A percentile compares a stretch with the other conserved stretches of the same genome.
These are phyloP conservation scores for Myxozyma monticola DNA, from an alignment of 805 yeast species.

Conservation along the genomic window DNA sequence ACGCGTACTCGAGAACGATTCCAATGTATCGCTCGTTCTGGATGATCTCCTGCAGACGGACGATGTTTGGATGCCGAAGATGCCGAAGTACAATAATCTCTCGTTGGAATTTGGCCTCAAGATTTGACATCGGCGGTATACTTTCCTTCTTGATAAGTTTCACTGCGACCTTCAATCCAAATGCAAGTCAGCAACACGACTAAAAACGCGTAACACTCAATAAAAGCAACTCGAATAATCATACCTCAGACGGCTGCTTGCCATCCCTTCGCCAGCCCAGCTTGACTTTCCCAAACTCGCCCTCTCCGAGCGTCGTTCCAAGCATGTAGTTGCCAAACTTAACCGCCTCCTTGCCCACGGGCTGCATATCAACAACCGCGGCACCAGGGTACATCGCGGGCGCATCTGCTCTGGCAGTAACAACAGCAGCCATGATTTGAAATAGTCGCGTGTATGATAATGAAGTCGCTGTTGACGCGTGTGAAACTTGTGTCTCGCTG, in stretches of 20 bases:
- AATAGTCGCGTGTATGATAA: too few relatives aligned
- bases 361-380: conserved; percentile 22
- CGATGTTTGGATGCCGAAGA: conserved; percentile 87
- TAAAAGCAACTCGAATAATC: neutral
- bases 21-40: conserved; percentile 95
- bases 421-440: too few relatives aligned
- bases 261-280: conserved; percentile 93
- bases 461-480: too few relatives aligned
- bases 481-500: too few relatives aligned
- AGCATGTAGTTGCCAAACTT: conserved; percentile 85
- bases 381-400: conserved; percentile 9
- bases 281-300: conserved; percentile 97
- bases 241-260: conserved; percentile 45
- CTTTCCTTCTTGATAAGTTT: conserved; percentile 86
- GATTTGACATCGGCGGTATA: conserved; percentile 80
- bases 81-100: conserved; percentile 89
- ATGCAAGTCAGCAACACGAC: neutral
- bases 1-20: conserved; percentile 92
- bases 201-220: neutral
- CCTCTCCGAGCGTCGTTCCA: conserved; percentile 95
- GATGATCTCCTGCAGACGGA: conserved; percentile 84
- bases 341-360: conserved; percentile 23
- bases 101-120: conserved; percentile 84
- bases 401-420: too few relatives aligned
- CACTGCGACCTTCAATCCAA: conserved; percentile 82